Conservation (phyloP, 371 early-diverging fungal species). For the Lichtheimia ornata region DNA sequence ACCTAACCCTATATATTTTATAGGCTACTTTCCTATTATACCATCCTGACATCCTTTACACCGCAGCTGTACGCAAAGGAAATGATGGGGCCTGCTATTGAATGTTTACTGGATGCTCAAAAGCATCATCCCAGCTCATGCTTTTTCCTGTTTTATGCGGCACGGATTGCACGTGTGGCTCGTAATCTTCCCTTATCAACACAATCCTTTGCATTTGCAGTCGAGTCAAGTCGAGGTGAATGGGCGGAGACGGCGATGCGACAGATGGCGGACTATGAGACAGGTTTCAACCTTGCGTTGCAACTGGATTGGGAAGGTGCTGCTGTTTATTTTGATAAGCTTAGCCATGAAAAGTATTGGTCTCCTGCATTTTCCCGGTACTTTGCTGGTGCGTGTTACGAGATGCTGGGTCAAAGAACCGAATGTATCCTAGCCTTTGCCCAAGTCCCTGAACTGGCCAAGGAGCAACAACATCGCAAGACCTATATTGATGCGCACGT, state of each 20-base stretch:
- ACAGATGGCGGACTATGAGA: constrained; percentile 59
- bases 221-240: constrained; percentile 55
- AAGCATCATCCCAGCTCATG: constrained; percentile 57
- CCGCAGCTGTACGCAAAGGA: constrained; percentile 45
- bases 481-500: constrained; percentile 62
- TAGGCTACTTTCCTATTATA: constrained; percentile 51
- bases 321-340: constrained; percentile 41
- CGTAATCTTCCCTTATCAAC: constrained; percentile 54
- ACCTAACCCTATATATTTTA: neutral
- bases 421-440: constrained; percentile 56
- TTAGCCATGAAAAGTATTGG: constrained; percentile 58
- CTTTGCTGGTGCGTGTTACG: constrained; percentile 59
- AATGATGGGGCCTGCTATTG: constrained; percentile 50
- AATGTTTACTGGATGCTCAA: constrained; percentile 58
- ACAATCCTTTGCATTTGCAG: constrained; percentile 51
- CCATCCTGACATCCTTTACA: constrained; percentile 52
- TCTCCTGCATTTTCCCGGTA: constrained; percentile 57
- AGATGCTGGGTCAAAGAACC: constrained; percentile 50
- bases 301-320: constrained; percentile 58
- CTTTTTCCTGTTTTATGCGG: constrained; percentile 62
- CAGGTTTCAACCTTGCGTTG: constrained; percentile 60
- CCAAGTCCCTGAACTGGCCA: constrained; percentile 39
- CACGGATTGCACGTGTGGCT: constrained; percentile 54
- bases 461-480: constrained; percentile 44
- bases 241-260: constrained; percentile 58